These are phyloP conservation scores for Claviceps capensis DNA, from an alignment of 2,329 filamentous ascomycete genomes.

Conservation along the genomic window DNA sequence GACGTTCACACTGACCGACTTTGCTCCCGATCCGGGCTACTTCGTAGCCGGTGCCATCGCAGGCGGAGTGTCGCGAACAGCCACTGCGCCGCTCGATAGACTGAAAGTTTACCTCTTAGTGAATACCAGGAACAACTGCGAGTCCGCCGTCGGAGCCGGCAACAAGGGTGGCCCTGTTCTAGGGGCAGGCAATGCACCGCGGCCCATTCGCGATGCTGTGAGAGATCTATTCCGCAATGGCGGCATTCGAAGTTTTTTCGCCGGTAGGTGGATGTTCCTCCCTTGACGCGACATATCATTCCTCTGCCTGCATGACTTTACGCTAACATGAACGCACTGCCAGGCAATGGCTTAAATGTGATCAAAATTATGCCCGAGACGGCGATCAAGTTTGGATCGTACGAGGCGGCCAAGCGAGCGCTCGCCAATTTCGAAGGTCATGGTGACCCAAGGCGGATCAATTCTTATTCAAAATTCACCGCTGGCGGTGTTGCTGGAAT, in stretches of 20 bases:
- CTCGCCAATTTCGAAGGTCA: constrained; percentile 83
- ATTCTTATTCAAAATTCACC: constrained; percentile 75
- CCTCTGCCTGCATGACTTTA: background rate
- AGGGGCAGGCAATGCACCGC: constrained; percentile 51
- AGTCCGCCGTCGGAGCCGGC: constrained; percentile 48
- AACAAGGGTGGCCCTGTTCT: constrained; percentile 55
- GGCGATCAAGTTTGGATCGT: constrained; percentile 94
- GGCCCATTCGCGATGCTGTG: constrained; percentile 59
- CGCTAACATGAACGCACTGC: background rate
- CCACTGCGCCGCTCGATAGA: constrained; percentile 89
- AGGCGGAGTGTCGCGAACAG: constrained; percentile 87
- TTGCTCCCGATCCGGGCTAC: constrained; percentile 86
- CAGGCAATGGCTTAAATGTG: constrained; percentile 92
- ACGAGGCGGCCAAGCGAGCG: constrained; percentile 84
- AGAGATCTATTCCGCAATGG: constrained; percentile 74
- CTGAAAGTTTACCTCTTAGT: constrained; percentile 96
- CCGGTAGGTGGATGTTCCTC: constrained; percentile 44
- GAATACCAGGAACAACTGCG: constrained; percentile 46
- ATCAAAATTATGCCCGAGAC: constrained; percentile 98
- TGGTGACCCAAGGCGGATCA: constrained; percentile 64
- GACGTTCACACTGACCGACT: constrained; percentile 46
- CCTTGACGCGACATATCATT: background rate
- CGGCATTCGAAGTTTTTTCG: constrained; percentile 80
- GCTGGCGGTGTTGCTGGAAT: constrained; percentile 87
- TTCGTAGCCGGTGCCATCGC: constrained; percentile 91